phyloP scores from a whole-genome alignment of 768 basidiomycete species.

The Russula ochroleuca region DNA sequence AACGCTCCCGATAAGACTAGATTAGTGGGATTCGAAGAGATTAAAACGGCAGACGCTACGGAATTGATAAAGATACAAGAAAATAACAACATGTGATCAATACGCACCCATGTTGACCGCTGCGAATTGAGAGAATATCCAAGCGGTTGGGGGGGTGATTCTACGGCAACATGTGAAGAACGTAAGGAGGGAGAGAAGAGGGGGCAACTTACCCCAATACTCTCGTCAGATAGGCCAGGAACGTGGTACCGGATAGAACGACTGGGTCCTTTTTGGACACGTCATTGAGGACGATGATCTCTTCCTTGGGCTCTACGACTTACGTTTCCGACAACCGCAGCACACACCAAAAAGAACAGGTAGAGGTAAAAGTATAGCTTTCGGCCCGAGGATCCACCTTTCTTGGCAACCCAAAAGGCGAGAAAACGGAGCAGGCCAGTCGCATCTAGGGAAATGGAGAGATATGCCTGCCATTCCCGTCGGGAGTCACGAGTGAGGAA shows the following conservation, averaged over 20 bases:
- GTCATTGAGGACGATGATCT: neutral
- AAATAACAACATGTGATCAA: conserved; percentile 36
- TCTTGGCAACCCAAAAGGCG: conserved; percentile 79
- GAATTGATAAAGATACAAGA: neutral
- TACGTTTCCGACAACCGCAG: conserved; percentile 77
- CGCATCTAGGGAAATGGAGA: conserved; percentile 86
- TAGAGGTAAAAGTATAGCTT: conserved; percentile 79
- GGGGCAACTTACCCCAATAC: conserved; percentile 44
- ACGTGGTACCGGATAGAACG: conserved; percentile 86
- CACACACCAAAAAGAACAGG: conserved; percentile 70
- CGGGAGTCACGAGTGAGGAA: neutral
- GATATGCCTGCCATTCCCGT: conserved; percentile 51
- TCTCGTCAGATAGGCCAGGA: conserved; percentile 82
- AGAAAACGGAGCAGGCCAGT: conserved; percentile 84
- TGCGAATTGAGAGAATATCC: conserved; percentile 73
- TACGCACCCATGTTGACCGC: conserved; percentile 66
- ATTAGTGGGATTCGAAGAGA: conserved; percentile 92
- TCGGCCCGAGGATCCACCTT: conserved; percentile 67
- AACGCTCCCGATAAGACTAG: conserved; percentile 90
- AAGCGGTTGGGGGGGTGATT: conserved; percentile 47
- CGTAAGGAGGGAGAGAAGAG: neutral
- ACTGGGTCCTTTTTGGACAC: conserved; percentile 59
- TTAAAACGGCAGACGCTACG: conserved; percentile 52
- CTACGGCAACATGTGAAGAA: conserved; percentile 12
- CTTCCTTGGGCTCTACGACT: conserved; percentile 13